Percentiles rank a stretch among this genome's conserved stretches.
Conservation (phyloP, 768 basidiomycete genomes). For the Pleurotus tuoliensis region DNA sequence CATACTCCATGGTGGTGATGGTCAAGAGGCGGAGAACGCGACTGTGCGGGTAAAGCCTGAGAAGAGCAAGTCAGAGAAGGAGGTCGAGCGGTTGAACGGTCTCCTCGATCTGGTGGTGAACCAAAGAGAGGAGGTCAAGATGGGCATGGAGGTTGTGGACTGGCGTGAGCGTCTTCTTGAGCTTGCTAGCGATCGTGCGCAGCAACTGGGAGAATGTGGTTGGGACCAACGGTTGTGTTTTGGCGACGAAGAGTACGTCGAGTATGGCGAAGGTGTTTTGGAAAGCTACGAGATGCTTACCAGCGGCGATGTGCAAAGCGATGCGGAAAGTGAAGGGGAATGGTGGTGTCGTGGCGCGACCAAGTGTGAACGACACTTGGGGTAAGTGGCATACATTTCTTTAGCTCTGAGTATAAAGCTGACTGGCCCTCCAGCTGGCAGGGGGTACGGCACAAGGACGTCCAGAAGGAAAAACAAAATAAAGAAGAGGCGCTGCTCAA, state of each 20-base stretch:
- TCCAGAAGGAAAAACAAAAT: slow-evolving; percentile 71
- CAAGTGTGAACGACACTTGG: slow-evolving; percentile 75
- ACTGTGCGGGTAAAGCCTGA: slow-evolving; percentile 24
- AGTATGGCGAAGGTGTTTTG: slow-evolving; percentile 61
- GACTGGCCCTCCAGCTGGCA: slow-evolving; percentile 58
- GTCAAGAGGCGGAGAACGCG: slow-evolving; percentile 19
- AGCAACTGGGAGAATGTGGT: slow-evolving; percentile 69
- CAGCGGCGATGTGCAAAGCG: slow-evolving; percentile 37
- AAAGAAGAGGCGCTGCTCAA: slow-evolving; percentile 64
- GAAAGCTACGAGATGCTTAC: slow-evolving; percentile 60
- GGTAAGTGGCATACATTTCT: slow-evolving; percentile 37
- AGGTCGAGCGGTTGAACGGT: slow-evolving; percentile 48
- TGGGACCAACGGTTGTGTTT: slow-evolving; percentile 86
- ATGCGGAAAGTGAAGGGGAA: slow-evolving; percentile 40
- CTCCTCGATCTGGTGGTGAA: slow-evolving; percentile 55
- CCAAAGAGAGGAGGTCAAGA: slow-evolving; percentile 62
- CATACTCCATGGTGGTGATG: slow-evolving; percentile 32
- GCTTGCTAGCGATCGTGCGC: slow-evolving; percentile 64
- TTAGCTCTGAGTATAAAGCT: slow-evolving; percentile 6
- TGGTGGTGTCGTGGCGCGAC: slow-evolving; percentile 82
- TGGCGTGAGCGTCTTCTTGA: slow-evolving; percentile 70
- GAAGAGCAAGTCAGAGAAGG: slow-evolving; percentile 51
- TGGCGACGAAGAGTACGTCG: slow-evolving; percentile 76
- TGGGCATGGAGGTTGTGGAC: slow-evolving; percentile 61
- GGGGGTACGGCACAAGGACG: slow-evolving; percentile 65